These are phyloP conservation scores for Talaromyces albobiverticillius DNA, from an alignment of 2,329 filamentous ascomycete species.

Conservation along the genomic window DNA sequence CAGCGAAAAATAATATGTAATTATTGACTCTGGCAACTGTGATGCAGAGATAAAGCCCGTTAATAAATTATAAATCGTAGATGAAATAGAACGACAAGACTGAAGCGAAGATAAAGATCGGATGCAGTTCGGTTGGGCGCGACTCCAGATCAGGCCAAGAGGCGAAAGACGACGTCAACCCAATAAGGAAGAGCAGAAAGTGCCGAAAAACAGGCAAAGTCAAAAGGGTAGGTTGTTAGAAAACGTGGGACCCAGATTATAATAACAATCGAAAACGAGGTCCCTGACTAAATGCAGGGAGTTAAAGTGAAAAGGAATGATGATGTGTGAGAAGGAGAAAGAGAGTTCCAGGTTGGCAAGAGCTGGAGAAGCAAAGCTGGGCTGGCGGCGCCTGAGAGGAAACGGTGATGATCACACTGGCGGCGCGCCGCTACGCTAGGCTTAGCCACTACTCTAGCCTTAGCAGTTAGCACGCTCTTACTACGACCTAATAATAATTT, in stretches of 20 bases:
- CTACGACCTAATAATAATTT: too few species aligned
- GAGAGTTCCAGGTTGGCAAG: too few species aligned
- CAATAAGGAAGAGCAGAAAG: neutral
- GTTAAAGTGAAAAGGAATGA: neutral
- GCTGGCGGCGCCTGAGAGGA: too few species aligned
- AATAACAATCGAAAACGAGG: neutral
- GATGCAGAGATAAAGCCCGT: too few species aligned
- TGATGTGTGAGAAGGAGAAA: too few species aligned
- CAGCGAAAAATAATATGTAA: too few species aligned
- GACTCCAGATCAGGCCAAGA: neutral
- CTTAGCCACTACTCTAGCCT: too few species aligned
- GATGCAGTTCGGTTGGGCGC: constrained; percentile 5
- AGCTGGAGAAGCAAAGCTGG: too few species aligned
- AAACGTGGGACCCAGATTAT: too few species aligned
- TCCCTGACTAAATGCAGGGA: neutral
- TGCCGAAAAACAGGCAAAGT: neutral
- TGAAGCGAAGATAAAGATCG: neutral
- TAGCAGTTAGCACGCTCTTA: too few species aligned
- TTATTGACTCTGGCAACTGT: too few species aligned
- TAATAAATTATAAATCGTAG: neutral
- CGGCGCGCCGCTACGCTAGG: neutral
- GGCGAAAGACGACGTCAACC: neutral
- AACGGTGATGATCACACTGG: constrained; percentile 7
- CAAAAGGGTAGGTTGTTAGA: too few species aligned
- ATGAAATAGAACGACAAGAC: neutral